Evolutionary conservation across 306 rosid species (phyloP), one percentile per base, ranked within the genome.

Genomic region (Comarum palustre): DNA sequence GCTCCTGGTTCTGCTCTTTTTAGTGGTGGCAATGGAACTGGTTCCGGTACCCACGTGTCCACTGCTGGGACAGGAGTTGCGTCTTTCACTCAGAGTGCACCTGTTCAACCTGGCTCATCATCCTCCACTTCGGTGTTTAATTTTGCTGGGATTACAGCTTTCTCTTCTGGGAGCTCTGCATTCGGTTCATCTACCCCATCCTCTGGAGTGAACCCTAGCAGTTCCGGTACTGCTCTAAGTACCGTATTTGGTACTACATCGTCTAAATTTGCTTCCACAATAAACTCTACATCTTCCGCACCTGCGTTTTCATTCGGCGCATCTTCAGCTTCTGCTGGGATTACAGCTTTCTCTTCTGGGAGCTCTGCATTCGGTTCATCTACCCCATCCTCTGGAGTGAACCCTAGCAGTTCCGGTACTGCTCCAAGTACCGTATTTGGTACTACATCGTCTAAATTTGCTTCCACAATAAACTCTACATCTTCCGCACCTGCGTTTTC

Each of bases 121-220:
- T 70, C 87, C 6, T 51, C 87, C 50, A 73, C 86, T 19, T 79
- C 80, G 2, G 85, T 78, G 8, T 84, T 85, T 65, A 88, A 83
- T 38, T 80, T 84, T 75, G 67, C 75, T 32, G 93, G 82, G 31
- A 86, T 69, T 72, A 17, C 89, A 4, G 61, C 82, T 47, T 68
- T 86, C 48, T 77, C 94, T 61, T 78, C 90, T 45, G 91, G 97
- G 50, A 81, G 82, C 85, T 84, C 87, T 85, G 92, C 87, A 64
- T 66, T 81, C 0, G 29, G 73, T 61, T 46, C 83, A 54, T 79
- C 97, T 67, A 80, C 89, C 66, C 81, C 94, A 39, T 59, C 85
- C 34, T 61, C 84, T 12, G 82, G 80, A 12, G 82, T 74, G 66
- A 93, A 79, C 69, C 70, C 84, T 39, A 24, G 74, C 55, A 78